Evolutionary conservation across 192 early-diverging fungal genomes (phyloP), one percentile per base, ranked within the genome.

Genomic region (Backusella liffmaniae): DNA sequence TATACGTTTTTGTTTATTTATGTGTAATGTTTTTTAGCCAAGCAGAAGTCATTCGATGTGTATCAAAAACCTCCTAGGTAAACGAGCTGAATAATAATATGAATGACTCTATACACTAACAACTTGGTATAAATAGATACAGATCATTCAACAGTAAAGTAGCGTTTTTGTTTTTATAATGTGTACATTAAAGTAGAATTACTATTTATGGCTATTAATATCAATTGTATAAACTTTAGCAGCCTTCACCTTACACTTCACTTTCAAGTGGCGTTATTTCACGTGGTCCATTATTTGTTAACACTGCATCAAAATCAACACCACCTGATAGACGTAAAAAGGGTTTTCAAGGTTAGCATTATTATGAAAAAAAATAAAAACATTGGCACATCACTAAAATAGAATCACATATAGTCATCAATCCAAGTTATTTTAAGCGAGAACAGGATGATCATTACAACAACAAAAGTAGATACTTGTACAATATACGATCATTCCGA

Each of bases 11-110:
- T 62, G 13, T 62, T 10, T 62, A 29, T 29, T 62, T 29, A 29
- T 53, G 0, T 53, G 0, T 30, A 62, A 67, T 68, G n/a, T 39
- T 41, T 68, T n/a, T 70, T 26, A 71, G 70, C 70, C 70, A 42
- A 41, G 16, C 16, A 49, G 70, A 71, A 71, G 70, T 32, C 42
- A 71, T 71, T 71, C 70, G 30, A 71, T 71, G 70, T 71, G 29
- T 8, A 71, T 71, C 18, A 71, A 41, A 49, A 71, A 71, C 30
- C 39, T 71, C 26, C 13, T 71, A 71, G 70, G 70, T 71, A 32
- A 42, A 42, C 12, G 8, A 23, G 3, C 42, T 44, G 42, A 44
- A 16, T 18, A 4, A 44, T 39, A 12, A 12, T 10, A 39, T 32
- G 10, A 39, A 39, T 39, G 10, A 26, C 4, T 32, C 2, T 32